A percentile compares a stretch with the other conserved stretches of the same genome.
These are phyloP conservation scores for Diphasiastrum complanatum DNA, from an alignment of 83 land plant species.

Conservation along the genomic window DNA sequence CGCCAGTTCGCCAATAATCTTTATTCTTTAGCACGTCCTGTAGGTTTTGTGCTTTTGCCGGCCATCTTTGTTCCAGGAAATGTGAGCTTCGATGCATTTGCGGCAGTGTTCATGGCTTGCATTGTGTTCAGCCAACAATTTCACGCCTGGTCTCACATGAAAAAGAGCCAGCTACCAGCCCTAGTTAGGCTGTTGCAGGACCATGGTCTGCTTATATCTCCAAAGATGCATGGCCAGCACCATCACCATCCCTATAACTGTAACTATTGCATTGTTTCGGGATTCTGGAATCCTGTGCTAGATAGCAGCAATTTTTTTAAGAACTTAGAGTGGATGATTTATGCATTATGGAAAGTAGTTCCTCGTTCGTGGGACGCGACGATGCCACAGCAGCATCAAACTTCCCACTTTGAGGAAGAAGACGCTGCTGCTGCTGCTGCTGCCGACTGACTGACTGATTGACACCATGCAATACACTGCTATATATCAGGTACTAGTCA, in stretches of 20 bases:
- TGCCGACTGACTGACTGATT: no score
- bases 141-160: constrained; percentile 80
- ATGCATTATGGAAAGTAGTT: constrained; percentile 42
- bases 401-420: no score
- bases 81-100: constrained; percentile 43
- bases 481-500: no score
- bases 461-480: no score
- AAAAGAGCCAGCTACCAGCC: constrained; percentile 51
- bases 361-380: constrained; percentile 88
- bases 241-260: constrained; percentile 70
- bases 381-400: no score
- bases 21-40: constrained; percentile 67
- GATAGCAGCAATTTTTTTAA: constrained; percentile 44
- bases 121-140: constrained; percentile 93
- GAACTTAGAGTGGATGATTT: constrained; percentile 60
- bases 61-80: constrained; percentile 29
- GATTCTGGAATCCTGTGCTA: constrained; percentile 70
- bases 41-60: constrained; percentile 42
- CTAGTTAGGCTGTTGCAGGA: constrained; percentile 63
- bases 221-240: constrained; percentile 58
- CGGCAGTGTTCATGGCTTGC: constrained; percentile 45
- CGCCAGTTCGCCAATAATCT: constrained; percentile 82
- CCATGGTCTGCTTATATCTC: constrained; percentile 52
- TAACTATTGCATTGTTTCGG: constrained; percentile 91
- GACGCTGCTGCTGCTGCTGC: no score